Base-by-base conservation (phyloP, 2,329 filamentous ascomycete genomes). In the Lasiodiplodia gonubiensis region DNA sequence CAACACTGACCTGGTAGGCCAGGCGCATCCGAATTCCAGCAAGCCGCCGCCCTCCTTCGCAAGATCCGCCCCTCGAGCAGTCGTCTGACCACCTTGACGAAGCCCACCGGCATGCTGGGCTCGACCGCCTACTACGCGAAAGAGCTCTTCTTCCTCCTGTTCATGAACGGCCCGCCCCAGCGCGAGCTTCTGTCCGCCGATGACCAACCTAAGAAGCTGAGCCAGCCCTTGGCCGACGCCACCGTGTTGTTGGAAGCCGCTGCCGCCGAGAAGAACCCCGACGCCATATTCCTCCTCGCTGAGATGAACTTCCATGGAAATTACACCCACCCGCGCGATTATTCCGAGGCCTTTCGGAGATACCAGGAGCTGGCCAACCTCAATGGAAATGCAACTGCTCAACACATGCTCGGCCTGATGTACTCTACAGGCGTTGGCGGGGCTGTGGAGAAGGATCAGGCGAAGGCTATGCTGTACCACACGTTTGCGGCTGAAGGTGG, bases 251-350 rank as follows among this genome's bases (percentile, higher is more conserved):
- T 92, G 68, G 83, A 87, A 72, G 79, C 84, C 61, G 88, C 89
- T 39, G 88, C 88, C 3, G 78, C 83, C 8, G 73, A 83, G 52
- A 80, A 85, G 70, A 84, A 93, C 75, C 86, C 92, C 2, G 94
- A 99, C 77, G 95, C 95, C 5, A 87, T 98, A 54, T 97, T 91
- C 75, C 84, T 97, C 18, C 85, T 99, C 27, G 95, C 92, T 21
- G 92, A 99, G 77, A 90, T 99, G 86, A 97, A 96, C 82, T 98
- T 98, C 80, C 93, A 95, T 74, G 95, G 95, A 76, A 97, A 98
- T 79, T 97, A 90, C 79, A 91, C 92, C 25, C 87, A 97, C 74
- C 94, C 94, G 1, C 86, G 90, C 70, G 89, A 97, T 76, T 93
- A 97, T 72, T 84, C 86, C 37, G 85, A 87, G 57, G 92, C 95